Percentiles rank a stretch among this genome's conserved stretches.
Conservation (phyloP, 768 basidiomycete genomes). For the Russula virescens region DNA sequence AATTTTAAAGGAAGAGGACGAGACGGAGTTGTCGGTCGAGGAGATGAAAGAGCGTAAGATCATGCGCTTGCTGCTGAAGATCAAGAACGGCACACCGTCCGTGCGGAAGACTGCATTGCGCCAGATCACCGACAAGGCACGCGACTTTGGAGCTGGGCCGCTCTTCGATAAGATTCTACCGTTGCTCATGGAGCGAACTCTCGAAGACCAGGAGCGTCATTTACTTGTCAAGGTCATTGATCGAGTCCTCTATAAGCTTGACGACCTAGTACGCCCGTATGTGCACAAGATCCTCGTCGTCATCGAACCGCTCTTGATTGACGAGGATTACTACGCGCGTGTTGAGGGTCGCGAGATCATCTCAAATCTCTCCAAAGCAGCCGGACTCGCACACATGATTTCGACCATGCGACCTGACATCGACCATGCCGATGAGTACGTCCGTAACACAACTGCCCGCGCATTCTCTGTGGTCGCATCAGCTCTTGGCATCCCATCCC, state of each 20-base stretch:
- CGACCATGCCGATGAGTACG: conserved; percentile 98
- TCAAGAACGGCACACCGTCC: conserved; percentile 98
- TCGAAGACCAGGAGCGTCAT: conserved; percentile 98
- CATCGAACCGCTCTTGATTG: conserved; percentile 97
- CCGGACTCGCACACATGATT: conserved; percentile 99
- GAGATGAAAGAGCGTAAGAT: conserved; percentile 99
- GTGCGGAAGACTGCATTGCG: conserved; percentile 96
- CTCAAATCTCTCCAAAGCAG: conserved; percentile 96
- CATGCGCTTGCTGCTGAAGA: conserved; percentile 95
- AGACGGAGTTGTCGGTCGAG: conserved; percentile 85
- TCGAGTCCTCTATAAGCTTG: conserved; percentile 96
- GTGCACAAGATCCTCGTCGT: conserved; percentile 99
- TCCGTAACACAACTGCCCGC: conserved; percentile 97
- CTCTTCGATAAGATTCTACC: conserved; percentile 98
- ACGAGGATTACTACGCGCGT: conserved; percentile 94
- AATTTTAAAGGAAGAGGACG: conserved; percentile 92
- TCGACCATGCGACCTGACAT: conserved; percentile 99
- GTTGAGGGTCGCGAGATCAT: conserved; percentile 99
- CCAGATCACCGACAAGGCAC: conserved; percentile 98
- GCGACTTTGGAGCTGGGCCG: conserved; percentile 96
- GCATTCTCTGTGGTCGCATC: conserved; percentile 99
- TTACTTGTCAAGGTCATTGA: conserved; percentile 98
- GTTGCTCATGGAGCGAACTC: conserved; percentile 93
- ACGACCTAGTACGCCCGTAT: conserved; percentile 97
- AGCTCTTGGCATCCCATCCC: conserved; percentile 93